phyloP scores from a whole-genome alignment of 345 rosid species.

The Draba incana region DNA sequence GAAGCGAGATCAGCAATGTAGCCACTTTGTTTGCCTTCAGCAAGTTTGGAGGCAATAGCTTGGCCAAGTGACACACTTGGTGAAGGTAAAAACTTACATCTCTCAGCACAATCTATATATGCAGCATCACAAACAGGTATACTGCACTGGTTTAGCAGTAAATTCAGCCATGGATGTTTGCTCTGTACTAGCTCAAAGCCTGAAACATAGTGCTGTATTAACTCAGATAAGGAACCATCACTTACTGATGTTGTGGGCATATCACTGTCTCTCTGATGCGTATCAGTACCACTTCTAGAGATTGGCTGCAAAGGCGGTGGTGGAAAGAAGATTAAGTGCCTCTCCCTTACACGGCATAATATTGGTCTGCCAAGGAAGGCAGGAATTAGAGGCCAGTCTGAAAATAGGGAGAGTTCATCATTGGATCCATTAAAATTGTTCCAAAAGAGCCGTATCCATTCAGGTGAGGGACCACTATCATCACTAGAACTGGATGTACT shows the following conservation, averaged over 20 bases:
- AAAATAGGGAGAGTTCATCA: constrained; percentile 69
- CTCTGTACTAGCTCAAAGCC: constrained; percentile 58
- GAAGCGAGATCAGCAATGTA: constrained; percentile 65
- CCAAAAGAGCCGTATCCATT: constrained; percentile 91
- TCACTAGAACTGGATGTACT: constrained; percentile 57
- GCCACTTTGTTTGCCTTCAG: constrained; percentile 74
- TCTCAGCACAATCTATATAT: constrained; percentile 73
- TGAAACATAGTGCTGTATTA: constrained; percentile 50
- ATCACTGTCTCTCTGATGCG: constrained; percentile 40
- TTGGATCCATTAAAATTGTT: constrained; percentile 65
- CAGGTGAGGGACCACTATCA: constrained; percentile 83
- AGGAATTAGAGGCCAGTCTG: constrained; percentile 96
- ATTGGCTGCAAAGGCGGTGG: constrained; percentile 50
- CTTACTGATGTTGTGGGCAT: constrained; percentile 41
- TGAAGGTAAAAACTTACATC: constrained; percentile 69
- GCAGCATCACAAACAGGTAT: constrained; percentile 76
- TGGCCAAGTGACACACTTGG: constrained; percentile 74
- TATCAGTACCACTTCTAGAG: constrained; percentile 43
- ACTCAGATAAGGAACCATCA: constrained; percentile 48
- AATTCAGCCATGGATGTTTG: constrained; percentile 76
- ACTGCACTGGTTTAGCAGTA: constrained; percentile 81
- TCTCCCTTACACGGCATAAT: constrained; percentile 80
- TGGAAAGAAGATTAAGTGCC: constrained; percentile 74
- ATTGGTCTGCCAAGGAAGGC: constrained; percentile 90
- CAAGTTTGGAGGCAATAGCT: constrained; percentile 84